Conservation (phyloP, 2,329 filamentous ascomycete species). For the Colletotrichum higginsianum region DNA sequence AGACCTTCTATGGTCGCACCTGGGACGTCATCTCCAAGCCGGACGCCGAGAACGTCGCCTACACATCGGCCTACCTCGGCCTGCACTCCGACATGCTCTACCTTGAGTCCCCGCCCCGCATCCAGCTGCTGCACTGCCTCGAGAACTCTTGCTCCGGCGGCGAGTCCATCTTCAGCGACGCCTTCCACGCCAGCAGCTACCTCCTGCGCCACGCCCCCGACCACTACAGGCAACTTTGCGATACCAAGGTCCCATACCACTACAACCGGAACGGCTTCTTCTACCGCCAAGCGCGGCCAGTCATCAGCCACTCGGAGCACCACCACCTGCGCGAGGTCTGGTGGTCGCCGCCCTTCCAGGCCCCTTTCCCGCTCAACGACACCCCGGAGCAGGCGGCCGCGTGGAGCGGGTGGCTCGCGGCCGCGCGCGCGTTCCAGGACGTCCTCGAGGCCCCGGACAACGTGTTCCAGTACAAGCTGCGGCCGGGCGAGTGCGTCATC, state of each 20-base stretch:
- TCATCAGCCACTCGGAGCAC: slow-evolving; percentile 53
- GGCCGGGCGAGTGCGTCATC: slow-evolving; percentile 89
- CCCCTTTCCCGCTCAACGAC: slow-evolving; percentile 57
- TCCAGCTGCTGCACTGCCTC: slow-evolving; percentile 92
- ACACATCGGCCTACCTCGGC: slow-evolving; percentile 85
- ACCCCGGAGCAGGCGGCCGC: slow-evolving; percentile 18
- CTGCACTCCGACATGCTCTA: slow-evolving; percentile 97
- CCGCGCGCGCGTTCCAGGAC: slow-evolving; percentile 69
- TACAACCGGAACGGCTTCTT: slow-evolving; percentile 77
- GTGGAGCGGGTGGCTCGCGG: slow-evolving; percentile 60
- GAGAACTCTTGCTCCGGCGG: slow-evolving; percentile 85
- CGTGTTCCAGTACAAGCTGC: slow-evolving; percentile 80
- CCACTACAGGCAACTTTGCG: slow-evolving; percentile 57
- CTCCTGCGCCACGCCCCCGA: slow-evolving; percentile 48
- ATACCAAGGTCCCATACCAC: slow-evolving; percentile 71
- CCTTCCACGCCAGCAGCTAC: slow-evolving; percentile 71
- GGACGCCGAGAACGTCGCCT: slow-evolving; percentile 90
- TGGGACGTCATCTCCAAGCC: slow-evolving; percentile 91
- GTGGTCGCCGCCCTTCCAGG: slow-evolving; percentile 89
- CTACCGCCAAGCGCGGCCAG: slow-evolving; percentile 72
- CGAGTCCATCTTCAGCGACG: slow-evolving; percentile 88
- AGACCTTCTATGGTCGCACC: slow-evolving; percentile 91
- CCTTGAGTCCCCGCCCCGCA: slow-evolving; percentile 81
- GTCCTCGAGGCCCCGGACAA: slow-evolving; percentile 70
- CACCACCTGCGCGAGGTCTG: slow-evolving; percentile 50